Evolutionary conservation across 352 stramenopile genomes (phyloP).

Genomic region (Blastocystis sp.): DNA sequence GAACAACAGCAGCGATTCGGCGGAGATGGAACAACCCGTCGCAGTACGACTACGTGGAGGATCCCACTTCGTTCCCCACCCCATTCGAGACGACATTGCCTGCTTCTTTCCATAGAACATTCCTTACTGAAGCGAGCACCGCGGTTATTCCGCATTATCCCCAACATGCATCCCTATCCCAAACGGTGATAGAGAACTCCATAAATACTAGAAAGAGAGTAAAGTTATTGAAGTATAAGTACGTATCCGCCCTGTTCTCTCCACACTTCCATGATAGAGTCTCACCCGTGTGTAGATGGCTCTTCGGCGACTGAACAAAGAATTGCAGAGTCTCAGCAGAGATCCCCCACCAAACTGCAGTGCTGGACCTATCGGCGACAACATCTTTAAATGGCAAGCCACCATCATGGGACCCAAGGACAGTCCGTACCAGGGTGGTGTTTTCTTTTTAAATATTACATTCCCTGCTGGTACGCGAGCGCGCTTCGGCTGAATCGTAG

Average conservation of each 20-base stretch:
- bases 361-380: conserved; percentile 90
- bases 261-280: neutral
- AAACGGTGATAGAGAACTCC: neutral
- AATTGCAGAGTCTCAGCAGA: conserved; percentile 85
- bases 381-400: conserved; percentile 92
- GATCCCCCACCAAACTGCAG: conserved; percentile 97
- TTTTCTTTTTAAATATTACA: conserved; percentile 98
- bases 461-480: conserved; percentile 80
- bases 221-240: neutral
- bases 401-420: conserved; percentile 97
- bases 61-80: too few relatives aligned
- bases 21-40: too few relatives aligned
- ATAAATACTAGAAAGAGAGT: conserved; percentile 9
- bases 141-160: neutral
- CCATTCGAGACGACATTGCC: too few relatives aligned
- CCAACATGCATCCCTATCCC: neutral
- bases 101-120: too few relatives aligned
- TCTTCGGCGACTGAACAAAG: conserved; percentile 90
- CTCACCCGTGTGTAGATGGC: conserved; percentile 76
- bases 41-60: too few relatives aligned
- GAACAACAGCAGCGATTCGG: neutral
- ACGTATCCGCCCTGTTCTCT: neutral
- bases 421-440: conserved; percentile 90
- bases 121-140: too few relatives aligned
- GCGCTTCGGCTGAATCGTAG: conserved; percentile 69